Evolutionary conservation across 2,329 filamentous ascomycete species (phyloP).

Genomic region (Arthroderma uncinatum): DNA sequence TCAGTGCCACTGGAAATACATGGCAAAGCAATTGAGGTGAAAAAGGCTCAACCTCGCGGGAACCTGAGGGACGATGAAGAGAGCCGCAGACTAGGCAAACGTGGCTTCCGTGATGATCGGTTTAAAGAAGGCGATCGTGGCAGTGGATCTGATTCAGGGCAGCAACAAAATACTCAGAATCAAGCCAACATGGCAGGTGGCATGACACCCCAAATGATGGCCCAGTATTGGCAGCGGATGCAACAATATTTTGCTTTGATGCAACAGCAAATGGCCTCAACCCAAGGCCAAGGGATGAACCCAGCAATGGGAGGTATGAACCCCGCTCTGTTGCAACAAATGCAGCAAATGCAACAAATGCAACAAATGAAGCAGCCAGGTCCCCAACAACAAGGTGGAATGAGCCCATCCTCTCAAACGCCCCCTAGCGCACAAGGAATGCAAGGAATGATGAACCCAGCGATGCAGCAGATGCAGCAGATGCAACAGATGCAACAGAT

Average conservation of each 20-base stretch:
- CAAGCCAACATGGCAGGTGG: slow-evolving; percentile 39
- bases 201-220: slow-evolving; percentile 96
- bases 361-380: slow-evolving; percentile 33
- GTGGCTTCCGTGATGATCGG: slow-evolving; percentile 32
- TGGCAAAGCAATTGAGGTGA: slow-evolving; percentile 94
- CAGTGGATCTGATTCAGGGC: slow-evolving; percentile 30
- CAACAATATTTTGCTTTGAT: slow-evolving; percentile 93
- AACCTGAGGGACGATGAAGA: slow-evolving; percentile 89
- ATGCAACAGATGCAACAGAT: slow-evolving; percentile 56
- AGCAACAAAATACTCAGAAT: slow-evolving; percentile 36
- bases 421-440: slow-evolving; percentile 45
- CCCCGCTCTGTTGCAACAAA: slow-evolving; percentile 62
- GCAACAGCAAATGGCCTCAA: slow-evolving; percentile 72
- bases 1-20: slow-evolving; percentile 79
- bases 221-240: slow-evolving; percentile 97
- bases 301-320: slow-evolving; percentile 59
- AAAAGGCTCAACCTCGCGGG: slow-evolving; percentile 90
- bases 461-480: slow-evolving; percentile 66
- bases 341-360: slow-evolving; percentile 57
- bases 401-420: slow-evolving; percentile 28
- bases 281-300: slow-evolving; percentile 49
- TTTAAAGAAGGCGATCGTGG: slow-evolving; percentile 32
- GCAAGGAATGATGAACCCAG: slow-evolving; percentile 55
- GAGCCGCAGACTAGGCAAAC: slow-evolving; percentile 42
- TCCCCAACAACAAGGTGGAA: slow-evolving; percentile 20